Evolutionary conservation across 257 asterid genomes (phyloP).

Genomic region (Forsythia suspensa): DNA sequence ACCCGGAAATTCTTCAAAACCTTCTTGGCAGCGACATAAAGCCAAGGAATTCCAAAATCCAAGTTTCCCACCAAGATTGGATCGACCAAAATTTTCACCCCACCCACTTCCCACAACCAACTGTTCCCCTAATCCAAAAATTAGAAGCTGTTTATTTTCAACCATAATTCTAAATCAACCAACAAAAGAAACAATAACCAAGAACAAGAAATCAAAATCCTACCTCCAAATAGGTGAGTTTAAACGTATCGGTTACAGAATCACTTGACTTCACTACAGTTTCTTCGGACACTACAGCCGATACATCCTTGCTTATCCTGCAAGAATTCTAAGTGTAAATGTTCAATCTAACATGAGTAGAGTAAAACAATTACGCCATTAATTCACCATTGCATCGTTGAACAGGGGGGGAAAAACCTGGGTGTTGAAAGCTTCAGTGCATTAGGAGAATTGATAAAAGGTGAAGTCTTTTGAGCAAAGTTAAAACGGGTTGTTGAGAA

Average conservation of each 20-base stretch:
- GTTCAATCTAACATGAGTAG: neutral
- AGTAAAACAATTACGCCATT: neutral
- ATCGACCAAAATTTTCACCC: slow-evolving; percentile 76
- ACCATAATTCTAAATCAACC: neutral
- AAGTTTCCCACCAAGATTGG: slow-evolving; percentile 95
- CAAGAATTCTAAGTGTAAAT: neutral
- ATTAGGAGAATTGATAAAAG: slow-evolving; percentile 31
- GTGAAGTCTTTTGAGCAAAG: slow-evolving; percentile 26
- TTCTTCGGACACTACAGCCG: slow-evolving; percentile 64
- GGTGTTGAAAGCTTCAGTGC: slow-evolving; percentile 41
- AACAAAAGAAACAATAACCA: neutral
- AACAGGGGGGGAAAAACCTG: slow-evolving; percentile 32
- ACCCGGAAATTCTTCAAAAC: slow-evolving; percentile 71
- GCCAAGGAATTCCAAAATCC: slow-evolving; percentile 94
- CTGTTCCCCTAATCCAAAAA: slow-evolving; percentile 67
- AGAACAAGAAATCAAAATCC: slow-evolving; percentile 28
- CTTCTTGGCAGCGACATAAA: slow-evolving; percentile 94
- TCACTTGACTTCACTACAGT: slow-evolving; percentile 42
- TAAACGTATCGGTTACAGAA: slow-evolving; percentile 54
- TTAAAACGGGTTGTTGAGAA: slow-evolving; percentile 33
- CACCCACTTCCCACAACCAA: slow-evolving; percentile 97
- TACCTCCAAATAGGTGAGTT: slow-evolving; percentile 96
- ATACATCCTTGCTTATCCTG: slow-evolving; percentile 45
- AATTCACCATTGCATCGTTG: too few relatives aligned
- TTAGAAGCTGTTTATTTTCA: neutral